Percentiles rank a stretch among this genome's conserved stretches.
Evolutionary conservation across 2,329 filamentous ascomycete genomes (phyloP).

Genomic region (Sarocladium brachiariae): DNA sequence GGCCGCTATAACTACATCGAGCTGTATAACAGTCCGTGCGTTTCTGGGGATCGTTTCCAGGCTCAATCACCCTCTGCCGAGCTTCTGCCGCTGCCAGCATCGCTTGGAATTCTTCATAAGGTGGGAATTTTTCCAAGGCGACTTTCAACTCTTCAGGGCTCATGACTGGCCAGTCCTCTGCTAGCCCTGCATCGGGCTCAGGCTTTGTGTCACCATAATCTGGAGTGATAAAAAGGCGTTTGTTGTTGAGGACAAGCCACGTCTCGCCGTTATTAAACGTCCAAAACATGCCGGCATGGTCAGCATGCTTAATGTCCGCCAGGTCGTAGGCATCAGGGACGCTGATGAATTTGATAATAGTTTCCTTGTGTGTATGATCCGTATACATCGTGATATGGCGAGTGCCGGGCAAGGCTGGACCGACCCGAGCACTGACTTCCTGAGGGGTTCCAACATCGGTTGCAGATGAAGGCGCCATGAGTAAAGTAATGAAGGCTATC

Average conservation of each 20-base stretch:
- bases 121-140: not conserved
- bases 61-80: not conserved
- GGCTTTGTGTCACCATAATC: not conserved
- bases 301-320: not conserved
- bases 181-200: not conserved
- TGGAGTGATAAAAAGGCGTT: constrained; percentile 1
- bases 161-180: constrained; percentile 1
- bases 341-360: constrained; percentile 1
- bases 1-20: too few relatives aligned
- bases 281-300: constrained; percentile 1
- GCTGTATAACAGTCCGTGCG: too few relatives aligned
- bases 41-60: too few relatives aligned
- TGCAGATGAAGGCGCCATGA: not conserved
- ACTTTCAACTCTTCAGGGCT: not conserved
- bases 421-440: not conserved
- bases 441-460: not conserved
- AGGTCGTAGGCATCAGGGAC: not conserved
- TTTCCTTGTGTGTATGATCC: not conserved
- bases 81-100: not conserved
- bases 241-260: not conserved
- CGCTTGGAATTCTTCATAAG: not conserved
- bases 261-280: constrained; percentile 2
- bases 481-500: not conserved
- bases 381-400: constrained; percentile 3
- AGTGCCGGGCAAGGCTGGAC: not conserved